Conservation (phyloP, 768 basidiomycete species). For the Coprinopsis marcescibilis region DNA sequence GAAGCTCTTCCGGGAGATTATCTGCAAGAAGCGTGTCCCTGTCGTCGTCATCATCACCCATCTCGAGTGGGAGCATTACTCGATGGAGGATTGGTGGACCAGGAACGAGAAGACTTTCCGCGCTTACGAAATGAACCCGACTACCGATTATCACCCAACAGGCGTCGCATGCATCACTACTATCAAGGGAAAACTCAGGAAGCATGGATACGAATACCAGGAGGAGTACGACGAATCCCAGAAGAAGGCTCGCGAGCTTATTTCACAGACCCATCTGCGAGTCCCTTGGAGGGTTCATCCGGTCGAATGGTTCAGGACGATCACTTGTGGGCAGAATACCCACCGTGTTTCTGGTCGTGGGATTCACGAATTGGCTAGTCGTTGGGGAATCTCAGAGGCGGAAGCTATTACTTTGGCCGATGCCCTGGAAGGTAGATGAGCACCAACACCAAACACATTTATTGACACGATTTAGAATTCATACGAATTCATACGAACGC, state of each 20-base stretch:
- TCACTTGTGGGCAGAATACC: neutral
- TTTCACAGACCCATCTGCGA: neutral
- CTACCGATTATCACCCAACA: neutral
- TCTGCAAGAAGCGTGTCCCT: constrained; percentile 34
- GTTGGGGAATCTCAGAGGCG: constrained; percentile 2
- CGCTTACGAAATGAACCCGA: constrained; percentile 20
- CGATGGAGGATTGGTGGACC: constrained; percentile 26
- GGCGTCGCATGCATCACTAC: constrained; percentile 38
- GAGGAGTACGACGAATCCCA: constrained; percentile 12
- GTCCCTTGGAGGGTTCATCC: constrained; percentile 5
- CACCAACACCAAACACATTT: too few species aligned
- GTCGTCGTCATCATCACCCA: constrained; percentile 33
- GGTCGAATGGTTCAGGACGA: constrained; percentile 4
- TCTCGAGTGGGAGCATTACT: constrained; percentile 28
- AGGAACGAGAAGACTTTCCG: constrained; percentile 24
- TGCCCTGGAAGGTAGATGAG: neutral
- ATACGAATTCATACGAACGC: too few species aligned
- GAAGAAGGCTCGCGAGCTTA: neutral
- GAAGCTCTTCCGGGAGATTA: constrained; percentile 29
- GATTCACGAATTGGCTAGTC: neutral
- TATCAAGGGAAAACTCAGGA: constrained; percentile 21
- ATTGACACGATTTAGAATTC: too few species aligned
- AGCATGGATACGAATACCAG: constrained; percentile 3
- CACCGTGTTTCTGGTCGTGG: neutral
- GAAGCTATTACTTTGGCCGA: constrained; percentile 2